Evolutionary conservation across 345 rosid species (phyloP), one percentile per base, ranked within the genome.

Genomic region (Eutrema japonicum): DNA sequence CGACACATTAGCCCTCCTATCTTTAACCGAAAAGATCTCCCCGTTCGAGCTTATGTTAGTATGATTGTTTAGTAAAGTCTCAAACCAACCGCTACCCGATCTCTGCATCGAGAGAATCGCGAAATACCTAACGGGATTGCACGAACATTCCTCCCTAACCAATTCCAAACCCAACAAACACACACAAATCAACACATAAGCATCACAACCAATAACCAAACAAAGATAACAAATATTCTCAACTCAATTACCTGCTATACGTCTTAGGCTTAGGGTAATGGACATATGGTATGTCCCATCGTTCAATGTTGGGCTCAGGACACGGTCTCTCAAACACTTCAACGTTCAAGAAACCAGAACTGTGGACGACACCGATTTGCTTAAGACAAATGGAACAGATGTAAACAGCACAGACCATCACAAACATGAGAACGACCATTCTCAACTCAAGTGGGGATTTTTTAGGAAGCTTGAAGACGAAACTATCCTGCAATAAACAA

Each of bases 51-150:
- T 96, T 68, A 92, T 89, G 75, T 90, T 96, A 13, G 98, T 90
- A 78, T 96, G 99, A 70, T 89, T 92, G 70, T 96, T 96, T 45
- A 96, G 82, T 68, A 96, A 78, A 3, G 97, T 96, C 85, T 96
- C 99, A 77, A 92, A 96, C 99, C 99, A 96, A 60, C 99, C 99
- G 57, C 99, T 96, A 73, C 99, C 99, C 11, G 97, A 96, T 76
- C 99, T 91, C 89, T 96, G 99, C 99, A 96, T 96, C 13, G 96
- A 96, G 60, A 96, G 78, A 81, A 96, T 92, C 22, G 99, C 97
- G 68, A 96, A 96, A 82, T 90, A 79, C 83, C 93, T 85, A 51
- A 96, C 98, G 7, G 98, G 98, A 86, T 79, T 78, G 89, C 99
- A 92, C 0, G 77, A 63, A 81, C 97, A 96, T 76, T 96, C 98